Conservation (phyloP, 169 alveolate species). For the Cyclospora cayetanensis region DNA sequence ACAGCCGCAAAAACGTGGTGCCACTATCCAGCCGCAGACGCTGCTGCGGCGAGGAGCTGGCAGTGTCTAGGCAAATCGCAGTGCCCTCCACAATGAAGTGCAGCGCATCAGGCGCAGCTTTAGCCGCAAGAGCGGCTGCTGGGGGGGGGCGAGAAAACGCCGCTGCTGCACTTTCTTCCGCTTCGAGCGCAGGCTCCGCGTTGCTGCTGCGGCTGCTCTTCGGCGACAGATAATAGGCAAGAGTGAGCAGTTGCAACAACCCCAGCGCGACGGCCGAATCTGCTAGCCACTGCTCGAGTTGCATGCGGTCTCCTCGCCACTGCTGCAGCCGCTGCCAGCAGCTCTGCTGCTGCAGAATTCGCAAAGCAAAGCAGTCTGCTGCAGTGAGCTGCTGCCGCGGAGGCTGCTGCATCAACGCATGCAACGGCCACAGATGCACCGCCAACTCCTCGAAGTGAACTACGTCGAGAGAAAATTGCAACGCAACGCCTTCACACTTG, state of each 20-base stretch:
- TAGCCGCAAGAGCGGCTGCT: constrained; percentile 51
- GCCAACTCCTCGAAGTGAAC: neutral
- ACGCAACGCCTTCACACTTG: neutral
- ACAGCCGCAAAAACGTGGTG: neutral
- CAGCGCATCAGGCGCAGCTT: neutral
- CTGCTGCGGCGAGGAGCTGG: constrained; percentile 47
- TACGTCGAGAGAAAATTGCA: neutral
- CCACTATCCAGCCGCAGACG: constrained; percentile 10
- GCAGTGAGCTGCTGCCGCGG: constrained; percentile 9
- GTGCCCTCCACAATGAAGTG: neutral
- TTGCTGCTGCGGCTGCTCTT: neutral
- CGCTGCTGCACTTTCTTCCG: neutral
- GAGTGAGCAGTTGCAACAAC: constrained; percentile 63
- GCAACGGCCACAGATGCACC: constrained; percentile 67
- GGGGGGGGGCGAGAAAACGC: constrained; percentile 6
- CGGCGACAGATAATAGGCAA: constrained; percentile 24
- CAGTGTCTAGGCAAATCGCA: neutral
- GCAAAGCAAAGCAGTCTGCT: constrained; percentile 63
- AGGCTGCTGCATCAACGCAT: constrained; percentile 40
- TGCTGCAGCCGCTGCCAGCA: constrained; percentile 57
- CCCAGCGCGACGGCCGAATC: constrained; percentile 58
- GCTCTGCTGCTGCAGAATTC: constrained; percentile 45
- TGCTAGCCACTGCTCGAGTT: constrained; percentile 55
- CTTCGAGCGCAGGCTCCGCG: constrained; percentile 22
- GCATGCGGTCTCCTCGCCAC: constrained; percentile 33